Percentiles rank a stretch among this genome's conserved stretches.
Evolutionary conservation across 23 red algal genomes (phyloP).

Genomic region (Gracilaria caudata): DNA sequence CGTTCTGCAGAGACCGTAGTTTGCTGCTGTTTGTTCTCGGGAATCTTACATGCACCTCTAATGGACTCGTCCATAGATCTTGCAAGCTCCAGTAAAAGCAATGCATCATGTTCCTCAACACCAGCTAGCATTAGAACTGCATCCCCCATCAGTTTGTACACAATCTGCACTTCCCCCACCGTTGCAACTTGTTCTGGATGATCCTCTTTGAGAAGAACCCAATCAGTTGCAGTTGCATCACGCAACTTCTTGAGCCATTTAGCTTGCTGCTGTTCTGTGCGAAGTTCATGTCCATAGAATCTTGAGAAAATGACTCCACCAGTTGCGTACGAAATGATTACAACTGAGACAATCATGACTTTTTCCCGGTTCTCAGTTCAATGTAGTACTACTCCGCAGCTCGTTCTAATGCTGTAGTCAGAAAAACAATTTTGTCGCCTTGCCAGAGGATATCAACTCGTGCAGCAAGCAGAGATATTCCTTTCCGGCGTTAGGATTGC

Average conservation of each 20-base stretch:
- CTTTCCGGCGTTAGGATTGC: too few species aligned
- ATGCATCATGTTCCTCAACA: constrained; percentile 69
- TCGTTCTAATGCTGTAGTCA: not conserved
- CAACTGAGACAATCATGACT: constrained; percentile 72
- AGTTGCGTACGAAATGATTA: constrained; percentile 62
- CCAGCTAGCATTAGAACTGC: constrained; percentile 77
- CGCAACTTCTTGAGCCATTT: constrained; percentile 74
- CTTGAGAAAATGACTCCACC: constrained; percentile 84
- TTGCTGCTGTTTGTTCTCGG: constrained; percentile 36
- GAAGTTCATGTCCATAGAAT: constrained; percentile 72
- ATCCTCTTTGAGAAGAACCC: constrained; percentile 72
- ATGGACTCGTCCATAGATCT: constrained; percentile 59
- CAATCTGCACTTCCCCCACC: constrained; percentile 64
- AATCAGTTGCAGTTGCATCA: constrained; percentile 70
- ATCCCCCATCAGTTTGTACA: constrained; percentile 75
- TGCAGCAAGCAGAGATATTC: too few species aligned
- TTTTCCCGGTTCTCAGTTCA: not conserved
- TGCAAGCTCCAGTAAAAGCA: constrained; percentile 73
- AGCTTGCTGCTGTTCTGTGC: constrained; percentile 65
- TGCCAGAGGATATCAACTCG: not conserved
- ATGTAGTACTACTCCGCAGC: too few species aligned
- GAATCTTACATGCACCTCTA: constrained; percentile 54
- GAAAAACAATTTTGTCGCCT: not conserved
- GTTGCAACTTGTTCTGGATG: constrained; percentile 72
- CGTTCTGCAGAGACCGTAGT: constrained; percentile 67